Evolutionary conservation across 2,329 filamentous ascomycete genomes (phyloP), one percentile per base, ranked within the genome.

Genomic region (Colletotrichum eremochloae): DNA sequence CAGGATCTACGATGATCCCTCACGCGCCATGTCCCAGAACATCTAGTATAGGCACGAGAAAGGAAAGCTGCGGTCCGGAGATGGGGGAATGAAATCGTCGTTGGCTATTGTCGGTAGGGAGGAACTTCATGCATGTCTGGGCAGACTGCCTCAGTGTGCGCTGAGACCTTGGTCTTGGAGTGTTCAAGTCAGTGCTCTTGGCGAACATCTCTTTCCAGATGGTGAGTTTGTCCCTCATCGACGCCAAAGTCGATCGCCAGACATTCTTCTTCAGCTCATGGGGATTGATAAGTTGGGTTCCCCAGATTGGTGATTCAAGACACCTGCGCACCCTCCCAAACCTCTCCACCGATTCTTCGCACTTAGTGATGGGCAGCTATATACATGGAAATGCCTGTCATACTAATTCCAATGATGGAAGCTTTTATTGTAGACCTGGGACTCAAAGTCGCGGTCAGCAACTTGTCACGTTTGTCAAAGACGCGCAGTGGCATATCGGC

Each of bases 1-100:
- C 66, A 48, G 60, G 33, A 60, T 38, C 46, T 20, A 69, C 66
- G 53, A 68, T 68, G 65, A 72, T 72, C 60, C 68, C 60, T 72
- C 46, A 48, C 44, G 52, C 33, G 29, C 42, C 33, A 63, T 56
- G 48, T 50, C 57, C 64, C 52, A 63, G 52, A 63, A 68, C 24
- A 24, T 24, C 24, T 58, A 63, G 52, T 68, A 68, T 58, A 63
- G 65, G 33, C 38, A 68, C 63, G 69, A 42, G 56, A 57, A 52
- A 71, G 40, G 63, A n/a, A 55, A 46, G 52, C 24, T 52, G 14
- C 60, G 60, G 44, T 36, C 18, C 36, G 20, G 36, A 15, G 29
- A 46, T 33, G 58, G 42, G 50, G 36, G 31, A 18, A 20, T 48
- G 52, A 12, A n/a, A 56, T 42, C 15, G 1, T 38, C 24, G 6